Evolutionary conservation across 2,329 filamentous ascomycete genomes (phyloP), one percentile per base, ranked within the genome.

Genomic region (Fusarium chuoi): DNA sequence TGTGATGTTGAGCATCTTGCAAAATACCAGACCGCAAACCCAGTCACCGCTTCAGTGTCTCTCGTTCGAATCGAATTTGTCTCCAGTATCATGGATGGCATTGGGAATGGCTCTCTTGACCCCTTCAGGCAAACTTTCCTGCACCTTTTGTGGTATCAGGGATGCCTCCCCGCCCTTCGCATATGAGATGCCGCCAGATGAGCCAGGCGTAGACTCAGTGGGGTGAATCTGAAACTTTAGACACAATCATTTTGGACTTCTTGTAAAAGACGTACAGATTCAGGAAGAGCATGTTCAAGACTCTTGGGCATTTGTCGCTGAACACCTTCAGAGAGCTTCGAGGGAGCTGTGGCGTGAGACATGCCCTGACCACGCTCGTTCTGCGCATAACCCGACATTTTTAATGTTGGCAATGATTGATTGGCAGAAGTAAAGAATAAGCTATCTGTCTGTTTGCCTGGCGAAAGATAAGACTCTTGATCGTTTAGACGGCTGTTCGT

Each of bases 61-160:
- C 2, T 59, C 49, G 12, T 77, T 62, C 15, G 51, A 6, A 15
- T 62, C 48, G 7, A 39, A 24, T 1, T 65, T 54, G 20, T 79
- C 68, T 1, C 62, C 77, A 18, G 77, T 78, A 6, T 79, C 63
- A 18, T 77, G 75, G 7, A 79, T 66, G 0, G 45, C 65, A 22
- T 74, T 78, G 1, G 75, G 75, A 1, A 71, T 64, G 3, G 73
- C 78, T 18, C 70, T 51, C 44, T 77, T 74, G 14, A 78, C 28
- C 6, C 68, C 64, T 48, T 78, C 75, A 1, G 78, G 75, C 6
- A 79, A 24, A 24, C 59, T 72, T 63, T 79, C 70, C 55, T 79
- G 78, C 0, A 74, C 17, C 46, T 78, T 78, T 51, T 75, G 57
- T 3, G 78, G 75, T 14, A 78, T 48, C 1, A 75, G 62, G 6